Percentiles rank a stretch among this genome's conserved stretches.
These are phyloP conservation scores for Pyrrhoderma noxium DNA, from an alignment of 1,284 basidiomycete genomes.

Conservation along the genomic window DNA sequence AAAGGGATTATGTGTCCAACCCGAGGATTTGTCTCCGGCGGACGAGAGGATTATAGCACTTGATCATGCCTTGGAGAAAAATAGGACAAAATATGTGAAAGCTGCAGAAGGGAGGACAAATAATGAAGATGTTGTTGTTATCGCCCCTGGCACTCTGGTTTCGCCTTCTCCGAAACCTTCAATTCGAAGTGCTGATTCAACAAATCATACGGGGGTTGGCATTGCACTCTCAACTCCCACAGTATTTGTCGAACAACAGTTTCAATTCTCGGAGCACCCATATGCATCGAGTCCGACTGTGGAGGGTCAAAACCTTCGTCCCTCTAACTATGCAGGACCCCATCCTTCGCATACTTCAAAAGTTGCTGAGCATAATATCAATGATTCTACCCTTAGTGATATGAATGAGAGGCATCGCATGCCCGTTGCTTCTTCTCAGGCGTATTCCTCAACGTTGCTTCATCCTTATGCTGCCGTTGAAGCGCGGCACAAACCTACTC, in stretches of 20 bases:
- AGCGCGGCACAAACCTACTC: constrained; percentile 16
- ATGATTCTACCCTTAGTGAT: constrained; percentile 27
- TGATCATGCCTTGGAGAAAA: constrained; percentile 29
- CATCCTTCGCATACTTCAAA: constrained; percentile 28
- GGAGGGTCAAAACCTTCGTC: constrained; percentile 16
- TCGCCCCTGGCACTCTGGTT: constrained; percentile 1
- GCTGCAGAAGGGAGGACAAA: not conserved
- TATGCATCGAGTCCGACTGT: constrained; percentile 39
- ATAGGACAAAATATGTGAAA: constrained; percentile 14
- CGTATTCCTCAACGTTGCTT: not conserved
- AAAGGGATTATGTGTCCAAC: constrained; percentile 27
- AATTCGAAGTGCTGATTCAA: constrained; percentile 28
- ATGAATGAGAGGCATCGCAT: constrained; percentile 43
- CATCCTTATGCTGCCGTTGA: constrained; percentile 31
- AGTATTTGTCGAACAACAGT: constrained; percentile 26
- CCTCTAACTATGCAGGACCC: constrained; percentile 42
- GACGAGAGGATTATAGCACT: constrained; percentile 31
- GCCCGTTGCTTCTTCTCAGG: constrained; percentile 34
- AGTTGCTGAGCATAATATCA: constrained; percentile 8
- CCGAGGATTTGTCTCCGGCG: constrained; percentile 21
- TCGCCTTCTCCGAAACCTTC: constrained; percentile 20
- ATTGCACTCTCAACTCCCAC: constrained; percentile 62
- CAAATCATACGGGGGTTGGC: constrained; percentile 29
- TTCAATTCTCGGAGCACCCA: constrained; percentile 44
- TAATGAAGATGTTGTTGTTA: constrained; percentile 12